Evolutionary conservation across 805 yeast species (phyloP).

Genomic region (Debaryomyces prosopidis): DNA sequence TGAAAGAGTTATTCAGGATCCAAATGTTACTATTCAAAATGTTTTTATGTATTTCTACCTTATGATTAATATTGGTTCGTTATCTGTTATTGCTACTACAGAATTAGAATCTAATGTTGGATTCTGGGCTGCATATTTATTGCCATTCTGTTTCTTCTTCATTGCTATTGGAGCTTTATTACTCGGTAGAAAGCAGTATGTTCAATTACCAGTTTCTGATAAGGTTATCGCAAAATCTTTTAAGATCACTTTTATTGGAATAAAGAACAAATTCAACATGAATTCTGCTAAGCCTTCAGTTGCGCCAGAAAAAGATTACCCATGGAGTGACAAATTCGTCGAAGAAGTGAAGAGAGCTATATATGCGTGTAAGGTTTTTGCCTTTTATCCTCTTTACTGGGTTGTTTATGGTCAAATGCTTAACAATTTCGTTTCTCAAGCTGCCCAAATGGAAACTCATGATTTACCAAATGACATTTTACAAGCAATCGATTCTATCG

Average conservation of each 20-base stretch:
- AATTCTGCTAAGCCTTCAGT: constrained; percentile 59
- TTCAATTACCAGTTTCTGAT: constrained; percentile 61
- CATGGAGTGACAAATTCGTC: constrained; percentile 71
- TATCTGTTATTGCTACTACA: constrained; percentile 76
- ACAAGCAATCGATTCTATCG: constrained; percentile 73
- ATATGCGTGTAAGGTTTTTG: constrained; percentile 71
- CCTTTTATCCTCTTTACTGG: constrained; percentile 74
- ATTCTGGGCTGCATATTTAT: constrained; percentile 72
- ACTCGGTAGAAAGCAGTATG: constrained; percentile 55
- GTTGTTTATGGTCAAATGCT: constrained; percentile 70
- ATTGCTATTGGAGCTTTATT: constrained; percentile 52
- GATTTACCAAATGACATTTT: constrained; percentile 80
- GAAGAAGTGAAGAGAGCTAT: constrained; percentile 69
- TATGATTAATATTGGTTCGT: constrained; percentile 73
- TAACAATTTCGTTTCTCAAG: constrained; percentile 72
- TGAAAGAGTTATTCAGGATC: constrained; percentile 52
- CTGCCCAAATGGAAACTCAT: constrained; percentile 71
- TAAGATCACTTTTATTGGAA: constrained; percentile 40
- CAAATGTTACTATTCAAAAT: constrained; percentile 68
- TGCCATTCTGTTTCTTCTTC: constrained; percentile 63
- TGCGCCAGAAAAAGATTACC: constrained; percentile 46
- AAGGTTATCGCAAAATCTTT: constrained; percentile 58
- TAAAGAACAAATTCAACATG: constrained; percentile 49
- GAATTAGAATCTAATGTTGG: constrained; percentile 66
- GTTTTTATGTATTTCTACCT: constrained; percentile 76